phyloP scores from a whole-genome alignment of 2,329 filamentous ascomycete genomes.

The Pseudonectria foliicola region DNA sequence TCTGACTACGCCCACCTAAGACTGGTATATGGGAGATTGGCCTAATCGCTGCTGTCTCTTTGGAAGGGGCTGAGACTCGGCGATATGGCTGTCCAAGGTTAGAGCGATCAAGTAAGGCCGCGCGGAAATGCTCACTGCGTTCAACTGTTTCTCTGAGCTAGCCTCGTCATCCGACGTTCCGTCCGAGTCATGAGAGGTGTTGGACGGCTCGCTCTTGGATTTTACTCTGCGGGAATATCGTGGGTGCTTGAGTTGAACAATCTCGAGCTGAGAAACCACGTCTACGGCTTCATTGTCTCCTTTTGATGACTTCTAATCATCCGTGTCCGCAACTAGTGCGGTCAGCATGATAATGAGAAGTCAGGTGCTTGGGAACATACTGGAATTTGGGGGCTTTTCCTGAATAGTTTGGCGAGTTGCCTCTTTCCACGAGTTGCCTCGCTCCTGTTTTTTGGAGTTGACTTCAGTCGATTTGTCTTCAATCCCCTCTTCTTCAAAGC shows the following conservation, averaged over 20 bases:
- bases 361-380: too few species aligned
- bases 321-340: constrained; percentile 10
- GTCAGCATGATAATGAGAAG: constrained; percentile 6
- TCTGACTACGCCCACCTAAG: constrained; percentile 10
- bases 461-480: constrained; percentile 1
- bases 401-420: not conserved
- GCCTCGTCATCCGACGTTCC: too few species aligned
- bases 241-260: constrained; percentile 24
- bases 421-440: not conserved
- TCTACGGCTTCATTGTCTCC: constrained; percentile 8
- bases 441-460: not conserved
- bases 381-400: too few species aligned
- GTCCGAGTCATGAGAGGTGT: constrained; percentile 17
- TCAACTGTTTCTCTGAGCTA: not conserved
- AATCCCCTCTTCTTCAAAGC: constrained; percentile 7
- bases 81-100: constrained; percentile 12
- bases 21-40: constrained; percentile 20
- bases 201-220: constrained; percentile 40
- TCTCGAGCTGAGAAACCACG: constrained; percentile 11
- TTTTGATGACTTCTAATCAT: constrained; percentile 15
- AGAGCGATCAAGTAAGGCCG: not conserved
- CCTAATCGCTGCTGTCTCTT: constrained; percentile 3
- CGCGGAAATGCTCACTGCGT: not conserved
- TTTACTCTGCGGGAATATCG: constrained; percentile 39
- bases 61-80: constrained; percentile 21